A percentile compares a stretch with the other conserved stretches of the same genome.
Conservation (phyloP, 1,284 basidiomycete genomes). For the Butyriboletus appendiculatus region DNA sequence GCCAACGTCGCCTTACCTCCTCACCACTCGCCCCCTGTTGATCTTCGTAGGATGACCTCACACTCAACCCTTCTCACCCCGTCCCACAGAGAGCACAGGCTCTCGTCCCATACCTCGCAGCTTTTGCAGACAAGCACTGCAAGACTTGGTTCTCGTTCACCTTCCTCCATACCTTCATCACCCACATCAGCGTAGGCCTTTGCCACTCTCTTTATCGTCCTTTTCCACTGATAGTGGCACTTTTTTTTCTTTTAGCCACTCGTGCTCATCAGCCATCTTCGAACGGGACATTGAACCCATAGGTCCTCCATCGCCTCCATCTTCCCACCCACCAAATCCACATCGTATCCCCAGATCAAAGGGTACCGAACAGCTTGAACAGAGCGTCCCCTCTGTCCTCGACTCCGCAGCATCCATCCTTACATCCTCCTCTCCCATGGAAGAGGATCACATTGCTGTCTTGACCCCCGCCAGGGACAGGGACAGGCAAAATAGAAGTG, state of each 20-base stretch:
- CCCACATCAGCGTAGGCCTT: constrained; percentile 66
- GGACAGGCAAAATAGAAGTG: constrained; percentile 41
- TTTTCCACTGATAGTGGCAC: constrained; percentile 11
- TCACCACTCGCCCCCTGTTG: constrained; percentile 37
- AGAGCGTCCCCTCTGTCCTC: constrained; percentile 72
- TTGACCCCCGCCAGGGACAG: constrained; percentile 50
- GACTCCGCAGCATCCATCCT: constrained; percentile 72
- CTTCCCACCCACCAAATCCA: constrained; percentile 52
- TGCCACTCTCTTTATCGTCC: constrained; percentile 15
- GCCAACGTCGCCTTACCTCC: constrained; percentile 14
- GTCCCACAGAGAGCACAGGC: constrained; percentile 40
- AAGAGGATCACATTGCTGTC: constrained; percentile 55
- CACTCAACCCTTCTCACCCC: constrained; percentile 41
- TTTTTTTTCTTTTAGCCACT: constrained; percentile 49
- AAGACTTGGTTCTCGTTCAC: constrained; percentile 58
- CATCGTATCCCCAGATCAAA: constrained; percentile 73
- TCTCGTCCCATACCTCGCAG: constrained; percentile 44
- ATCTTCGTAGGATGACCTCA: constrained; percentile 47
- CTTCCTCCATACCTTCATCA: constrained; percentile 70
- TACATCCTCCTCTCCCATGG: constrained; percentile 42
- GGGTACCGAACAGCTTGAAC: constrained; percentile 68
- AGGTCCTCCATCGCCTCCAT: constrained; percentile 47
- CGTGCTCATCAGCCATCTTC: constrained; percentile 78
- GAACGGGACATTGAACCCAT: constrained; percentile 80
- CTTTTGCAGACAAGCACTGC: constrained; percentile 41